Base-by-base conservation (phyloP, 1,284 basidiomycete genomes). In the Vanrija sp. region DNA sequence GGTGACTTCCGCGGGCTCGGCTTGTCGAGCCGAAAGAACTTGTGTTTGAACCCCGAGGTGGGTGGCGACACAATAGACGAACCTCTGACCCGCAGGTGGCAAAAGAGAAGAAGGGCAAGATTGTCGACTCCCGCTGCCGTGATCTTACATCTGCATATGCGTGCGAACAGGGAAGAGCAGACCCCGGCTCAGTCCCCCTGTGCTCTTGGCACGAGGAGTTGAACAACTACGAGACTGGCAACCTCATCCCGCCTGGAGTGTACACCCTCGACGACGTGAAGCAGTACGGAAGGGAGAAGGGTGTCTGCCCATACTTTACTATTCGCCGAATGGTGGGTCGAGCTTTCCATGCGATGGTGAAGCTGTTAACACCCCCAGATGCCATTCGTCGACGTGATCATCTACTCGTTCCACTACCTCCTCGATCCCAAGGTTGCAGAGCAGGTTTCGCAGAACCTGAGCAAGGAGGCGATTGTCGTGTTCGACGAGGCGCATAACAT, bases 401-500 rank as follows among this genome's bases (percentile, higher is more conserved):
- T 99, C 75, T 99, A 98, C 76, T 98, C 95, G 34, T 99, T 98
- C 78, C 96, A 98, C 75, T 99, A 99, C 74, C 82, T 99, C 23
- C 84, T 99, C 44, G 96, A 99, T 78, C 96, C 96, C 0, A 99
- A 99, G 78, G 93, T 99, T 42, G 96, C 96, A 0, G 95, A 98
- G 68, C 94, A 98, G 79, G 96, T 99, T 14, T 98, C 94, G 6
- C 94, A 92, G 69, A 95, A 98, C 73, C 83, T 98, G 78, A 91
- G 89, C 29, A 98, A 98, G 67, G 96, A 98, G 72, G 87, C 92
- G 43, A 99, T 99, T 55, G 94, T 99, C 45, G 94, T 99, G 0
- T 99, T 99, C 68, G 96, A 99, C 72, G 96, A 99, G 76, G 96
- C 96, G 8, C 96, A 99, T 79, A 99, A 99, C 73, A 99, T 99